Percentiles rank a stretch among this genome's conserved stretches.
Conservation (phyloP, 75 land plant species). For the Larix kaempferi region DNA sequence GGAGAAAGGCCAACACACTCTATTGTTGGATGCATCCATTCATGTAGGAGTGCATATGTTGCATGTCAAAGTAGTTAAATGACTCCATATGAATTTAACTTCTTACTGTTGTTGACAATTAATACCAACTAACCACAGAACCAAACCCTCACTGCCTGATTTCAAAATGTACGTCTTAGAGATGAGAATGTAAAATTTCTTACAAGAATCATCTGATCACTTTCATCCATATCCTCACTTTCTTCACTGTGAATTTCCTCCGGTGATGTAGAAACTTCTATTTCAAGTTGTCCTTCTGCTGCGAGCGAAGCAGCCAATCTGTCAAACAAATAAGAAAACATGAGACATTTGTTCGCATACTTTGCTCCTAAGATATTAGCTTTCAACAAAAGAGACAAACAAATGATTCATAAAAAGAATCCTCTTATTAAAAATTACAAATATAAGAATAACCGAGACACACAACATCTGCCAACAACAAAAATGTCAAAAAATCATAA, state of each 20-base stretch:
- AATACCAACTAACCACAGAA: not conserved
- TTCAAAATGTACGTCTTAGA: not conserved
- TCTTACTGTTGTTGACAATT: too few species aligned
- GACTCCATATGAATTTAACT: too few species aligned
- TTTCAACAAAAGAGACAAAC: slow-evolving; percentile 2
- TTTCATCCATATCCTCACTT: slow-evolving; percentile 58
- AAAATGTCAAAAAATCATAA: too few species aligned
- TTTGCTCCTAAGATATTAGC: not conserved
- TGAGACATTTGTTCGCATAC: not conserved
- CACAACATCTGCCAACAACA: too few species aligned
- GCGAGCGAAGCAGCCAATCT: slow-evolving; percentile 69
- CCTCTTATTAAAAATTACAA: not conserved
- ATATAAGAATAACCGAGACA: not conserved
- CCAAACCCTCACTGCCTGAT: not conserved
- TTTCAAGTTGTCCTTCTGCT: slow-evolving; percentile 32
- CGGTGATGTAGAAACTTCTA: slow-evolving; percentile 22
- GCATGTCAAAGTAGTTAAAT: too few species aligned
- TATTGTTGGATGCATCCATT: too few species aligned
- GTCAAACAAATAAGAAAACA: slow-evolving; percentile 1
- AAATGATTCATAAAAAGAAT: not conserved
- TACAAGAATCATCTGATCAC: slow-evolving; percentile 77
- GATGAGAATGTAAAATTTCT: slow-evolving; percentile 8
- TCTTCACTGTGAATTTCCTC: slow-evolving; percentile 26
- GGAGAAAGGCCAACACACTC: too few species aligned
- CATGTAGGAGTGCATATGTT: too few species aligned